Percentiles rank a stretch among this genome's conserved stretches.
Evolutionary conservation across 192 early-diverging fungal genomes (phyloP).

Genomic region (Mortierella alpina): DNA sequence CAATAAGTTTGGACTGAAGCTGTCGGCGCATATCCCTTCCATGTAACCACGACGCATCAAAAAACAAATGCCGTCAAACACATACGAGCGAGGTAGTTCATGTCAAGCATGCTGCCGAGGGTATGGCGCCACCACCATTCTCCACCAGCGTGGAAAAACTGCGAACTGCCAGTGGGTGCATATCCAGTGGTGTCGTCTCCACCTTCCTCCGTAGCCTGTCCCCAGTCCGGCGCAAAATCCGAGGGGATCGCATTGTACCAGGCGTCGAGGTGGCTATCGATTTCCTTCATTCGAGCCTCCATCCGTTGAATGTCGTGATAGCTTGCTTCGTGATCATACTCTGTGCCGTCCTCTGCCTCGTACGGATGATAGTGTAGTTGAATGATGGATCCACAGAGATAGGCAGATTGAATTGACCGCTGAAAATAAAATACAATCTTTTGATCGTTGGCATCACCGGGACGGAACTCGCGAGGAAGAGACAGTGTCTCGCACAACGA

Average conservation of each 20-base stretch:
- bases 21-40: not conserved
- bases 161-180: slow-evolving; percentile 20
- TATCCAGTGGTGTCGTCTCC: slow-evolving; percentile 18
- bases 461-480: slow-evolving; percentile 40
- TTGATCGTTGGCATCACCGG: slow-evolving; percentile 29
- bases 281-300: slow-evolving; percentile 30
- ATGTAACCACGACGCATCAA: not conserved
- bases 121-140: slow-evolving; percentile 55
- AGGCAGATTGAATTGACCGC: slow-evolving; percentile 39
- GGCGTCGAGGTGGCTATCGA: slow-evolving; percentile 42
- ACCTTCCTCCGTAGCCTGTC: slow-evolving; percentile 16
- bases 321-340: slow-evolving; percentile 41
- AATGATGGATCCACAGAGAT: slow-evolving; percentile 41
- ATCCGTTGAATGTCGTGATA: slow-evolving; percentile 30
- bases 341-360: slow-evolving; percentile 50
- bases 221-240: slow-evolving; percentile 34
- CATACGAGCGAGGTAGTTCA: slow-evolving; percentile 48
- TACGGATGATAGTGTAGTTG: slow-evolving; percentile 51
- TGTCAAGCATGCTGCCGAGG: slow-evolving; percentile 31
- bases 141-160: slow-evolving; percentile 47
- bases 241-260: slow-evolving; percentile 29
- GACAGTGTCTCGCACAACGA: slow-evolving; percentile 50
- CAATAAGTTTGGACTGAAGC: not conserved
- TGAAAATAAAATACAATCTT: slow-evolving; percentile 26
- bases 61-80: not conserved